Evolutionary conservation across 768 basidiomycete genomes (phyloP).

Genomic region (Lanmaoa pseudosensibilis): DNA sequence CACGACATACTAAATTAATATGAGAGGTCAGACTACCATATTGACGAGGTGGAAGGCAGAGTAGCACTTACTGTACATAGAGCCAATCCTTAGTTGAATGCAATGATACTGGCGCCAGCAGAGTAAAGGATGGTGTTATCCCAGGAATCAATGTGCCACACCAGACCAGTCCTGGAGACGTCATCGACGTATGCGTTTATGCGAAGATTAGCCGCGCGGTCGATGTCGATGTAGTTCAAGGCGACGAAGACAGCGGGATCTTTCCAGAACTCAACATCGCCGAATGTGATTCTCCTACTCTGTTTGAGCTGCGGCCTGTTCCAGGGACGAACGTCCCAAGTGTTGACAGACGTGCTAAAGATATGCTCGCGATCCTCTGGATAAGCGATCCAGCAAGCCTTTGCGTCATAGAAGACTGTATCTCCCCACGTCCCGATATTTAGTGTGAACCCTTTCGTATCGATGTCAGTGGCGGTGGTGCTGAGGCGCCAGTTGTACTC

Average conservation of each 20-base stretch:
- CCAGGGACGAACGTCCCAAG: not conserved
- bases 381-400: slow-evolving; percentile 21
- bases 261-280: slow-evolving; percentile 9
- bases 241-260: slow-evolving; percentile 20
- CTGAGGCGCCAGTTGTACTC: slow-evolving; percentile 8
- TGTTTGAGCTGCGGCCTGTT: slow-evolving; percentile 4
- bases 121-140: not conserved
- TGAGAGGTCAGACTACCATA: too few relatives aligned
- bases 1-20: not conserved
- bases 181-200: slow-evolving; percentile 12
- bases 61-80: not conserved
- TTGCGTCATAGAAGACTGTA: not conserved
- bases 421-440: slow-evolving; percentile 11
- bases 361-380: slow-evolving; percentile 21
- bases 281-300: slow-evolving; percentile 8
- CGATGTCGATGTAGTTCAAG: slow-evolving; percentile 16
- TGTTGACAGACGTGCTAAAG: slow-evolving; percentile 16
- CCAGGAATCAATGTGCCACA: slow-evolving; percentile 16
- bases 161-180: slow-evolving; percentile 3
- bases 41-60: not conserved
- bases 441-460: slow-evolving; percentile 17
- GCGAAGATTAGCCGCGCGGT: slow-evolving; percentile 9
- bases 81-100: not conserved
- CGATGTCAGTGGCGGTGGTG: slow-evolving; percentile 7
- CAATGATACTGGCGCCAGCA: not conserved